Base-by-base conservation (phyloP, 2,329 filamentous ascomycete species). In the Exophiala calicioides region DNA sequence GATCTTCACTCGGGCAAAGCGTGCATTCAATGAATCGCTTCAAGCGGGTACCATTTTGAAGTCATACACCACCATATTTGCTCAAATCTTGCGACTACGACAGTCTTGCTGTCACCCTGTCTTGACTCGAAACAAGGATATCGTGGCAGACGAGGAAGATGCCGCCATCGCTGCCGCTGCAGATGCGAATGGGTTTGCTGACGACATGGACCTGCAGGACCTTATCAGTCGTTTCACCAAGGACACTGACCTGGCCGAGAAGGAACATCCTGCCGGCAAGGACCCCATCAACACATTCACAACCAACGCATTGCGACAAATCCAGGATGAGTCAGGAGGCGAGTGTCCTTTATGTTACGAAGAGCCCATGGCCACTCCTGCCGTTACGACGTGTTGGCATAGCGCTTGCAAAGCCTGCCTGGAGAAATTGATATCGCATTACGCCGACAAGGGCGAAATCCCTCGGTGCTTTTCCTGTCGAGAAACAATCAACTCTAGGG, bases 301-400 rank as follows among this genome's bases (percentile, higher is more conserved):
- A 0, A 84, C 90, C 0, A 85, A 96, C 64, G 90, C 91, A 0
- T 75, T 98, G 10, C 82, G 85, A 52, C 89, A 97, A 65, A 98
- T 98, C 36, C 87, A 94, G 56, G 87, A 88, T 44, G 91, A 97
- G 61, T 84, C 87, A 0, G 81, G 85, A 49, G 86, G 86, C 51
- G 93, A 98, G 70, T 98, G 93, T 60, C 91, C 93, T 0, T 87
- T 98, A 41, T 98, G 93, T 68, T 82, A 88, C 3, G 91, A 97
- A 65, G 93, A 97, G 65, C 90, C 90, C 3, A 97, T 97, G 90
- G 80, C 88, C 30, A 86, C 96, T 43, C 91, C 95, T 62, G 86
- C 87, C 0, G 93, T 98, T 1, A 97, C 93, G 0, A 88, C 89
- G 0, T 98, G 93, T 68, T 98, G 93, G 90, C 93, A 98, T 67